Evolutionary conservation across 495 filamentous ascomycete genomes (phyloP).

Genomic region (Wilcoxina mikolae): DNA sequence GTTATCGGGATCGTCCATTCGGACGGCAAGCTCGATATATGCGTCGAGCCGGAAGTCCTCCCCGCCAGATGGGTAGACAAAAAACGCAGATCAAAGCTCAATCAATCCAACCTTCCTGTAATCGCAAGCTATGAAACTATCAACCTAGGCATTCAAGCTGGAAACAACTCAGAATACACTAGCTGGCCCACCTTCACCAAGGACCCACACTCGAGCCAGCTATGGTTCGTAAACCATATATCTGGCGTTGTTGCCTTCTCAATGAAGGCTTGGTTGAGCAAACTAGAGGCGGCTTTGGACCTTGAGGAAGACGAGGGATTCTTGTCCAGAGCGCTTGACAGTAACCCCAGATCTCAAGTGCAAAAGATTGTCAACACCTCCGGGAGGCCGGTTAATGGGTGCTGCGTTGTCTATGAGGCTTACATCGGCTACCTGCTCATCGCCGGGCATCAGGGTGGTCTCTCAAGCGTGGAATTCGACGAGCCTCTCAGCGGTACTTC

Average conservation of each 20-base stretch:
- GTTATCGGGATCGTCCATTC: conserved; percentile 25
- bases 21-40: conserved; percentile 25
- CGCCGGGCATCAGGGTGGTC: conserved; percentile 12
- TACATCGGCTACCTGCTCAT: conserved; percentile 27
- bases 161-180: conserved; percentile 1
- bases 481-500: conserved; percentile 10
- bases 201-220: conserved; percentile 17
- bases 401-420: conserved; percentile 22
- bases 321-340: conserved; percentile 11
- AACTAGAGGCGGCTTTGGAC: conserved; percentile 16
- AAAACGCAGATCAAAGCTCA: conserved; percentile 7
- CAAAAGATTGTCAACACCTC: conserved; percentile 12
- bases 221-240: conserved; percentile 25
- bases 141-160: conserved; percentile 9
- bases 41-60: conserved; percentile 19
- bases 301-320: conserved; percentile 20
- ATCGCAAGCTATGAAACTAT: conserved; percentile 26
- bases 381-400: conserved; percentile 13
- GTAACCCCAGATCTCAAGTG: conserved; percentile 12
- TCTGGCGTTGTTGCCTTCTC: conserved; percentile 21
- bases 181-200: conserved; percentile 25
- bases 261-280: conserved; percentile 25
- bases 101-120: conserved; percentile 12
- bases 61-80: conserved; percentile 24
- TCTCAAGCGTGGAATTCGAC: conserved; percentile 22